These are phyloP conservation scores for Lumnitzera littorea DNA, from an alignment of 345 rosid species.

Conservation along the genomic window DNA sequence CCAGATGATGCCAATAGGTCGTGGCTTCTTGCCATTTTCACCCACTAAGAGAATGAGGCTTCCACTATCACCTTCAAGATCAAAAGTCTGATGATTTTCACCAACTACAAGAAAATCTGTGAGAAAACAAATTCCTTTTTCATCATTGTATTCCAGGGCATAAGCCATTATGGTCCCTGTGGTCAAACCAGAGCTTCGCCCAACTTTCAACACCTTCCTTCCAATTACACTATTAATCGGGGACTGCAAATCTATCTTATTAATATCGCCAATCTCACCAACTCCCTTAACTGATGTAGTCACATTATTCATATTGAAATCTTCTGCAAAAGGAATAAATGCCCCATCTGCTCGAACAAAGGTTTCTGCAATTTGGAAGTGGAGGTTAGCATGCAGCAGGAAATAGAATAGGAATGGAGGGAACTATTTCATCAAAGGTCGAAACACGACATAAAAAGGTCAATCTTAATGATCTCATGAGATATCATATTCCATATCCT, in stretches of 20 bases:
- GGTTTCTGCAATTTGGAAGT: slow-evolving; percentile 57
- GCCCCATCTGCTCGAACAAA: slow-evolving; percentile 99
- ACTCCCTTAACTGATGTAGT: slow-evolving; percentile 78
- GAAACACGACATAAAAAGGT: too few relatives aligned
- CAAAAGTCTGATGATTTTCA: slow-evolving; percentile 89
- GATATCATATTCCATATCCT: too few relatives aligned
- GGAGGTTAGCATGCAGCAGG: slow-evolving; percentile 1
- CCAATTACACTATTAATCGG: slow-evolving; percentile 79
- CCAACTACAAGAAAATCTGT: slow-evolving; percentile 98
- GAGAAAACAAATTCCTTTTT: slow-evolving; percentile 92
- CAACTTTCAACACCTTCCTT: slow-evolving; percentile 85
- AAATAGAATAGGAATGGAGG: background rate
- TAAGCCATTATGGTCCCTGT: slow-evolving; percentile 92
- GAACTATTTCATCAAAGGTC: too few relatives aligned
- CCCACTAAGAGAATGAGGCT: slow-evolving; percentile 84
- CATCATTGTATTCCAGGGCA: slow-evolving; percentile 91
- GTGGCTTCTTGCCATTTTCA: slow-evolving; percentile 51
- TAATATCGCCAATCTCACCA: slow-evolving; percentile 83
- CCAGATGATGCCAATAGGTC: slow-evolving; percentile 96
- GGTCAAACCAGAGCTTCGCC: slow-evolving; percentile 97
- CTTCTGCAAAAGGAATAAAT: slow-evolving; percentile 87
- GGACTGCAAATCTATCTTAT: slow-evolving; percentile 75
- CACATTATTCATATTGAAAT: slow-evolving; percentile 68
- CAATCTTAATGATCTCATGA: too few relatives aligned
- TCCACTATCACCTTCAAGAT: slow-evolving; percentile 98